Evolutionary conservation across 1,284 basidiomycete species (phyloP), one percentile per base, ranked within the genome.

Genomic region (Vanrija pseudolonga): DNA sequence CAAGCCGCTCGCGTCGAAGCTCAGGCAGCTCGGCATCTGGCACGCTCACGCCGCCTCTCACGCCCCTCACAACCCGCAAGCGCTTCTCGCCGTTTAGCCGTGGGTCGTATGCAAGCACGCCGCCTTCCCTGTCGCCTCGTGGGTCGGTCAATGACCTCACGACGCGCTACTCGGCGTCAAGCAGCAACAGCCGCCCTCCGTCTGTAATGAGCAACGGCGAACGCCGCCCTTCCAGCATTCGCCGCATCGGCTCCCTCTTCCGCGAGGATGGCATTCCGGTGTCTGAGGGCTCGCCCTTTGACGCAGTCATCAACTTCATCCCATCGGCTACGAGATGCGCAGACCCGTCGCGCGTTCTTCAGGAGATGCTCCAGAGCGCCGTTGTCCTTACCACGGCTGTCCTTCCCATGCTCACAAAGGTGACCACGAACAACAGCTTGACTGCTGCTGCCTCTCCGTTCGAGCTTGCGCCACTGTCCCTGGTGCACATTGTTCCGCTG

Each of bases 251-350:
- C 9, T 51, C 55, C 9, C 22, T 60, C 26, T 45, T 60, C 43
- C 45, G 37, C 19, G 36, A 17, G 32, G 46, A 17, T 24, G 41
- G 3, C 23, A 32, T 32, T 12, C 12, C 41, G 6, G 42, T 43
- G 36, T 42, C 23, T 44, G 55, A 60, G 20, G 58, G 58, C 20
- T 44, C 58, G 4, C 51, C 58, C 0, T 64, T 73, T 45, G 71
- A 73, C 50, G 67, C 66, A 1, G 61, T 72, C 17, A 51, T 73
- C 60, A 68, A 73, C 59, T 68, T 73, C 44, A 57, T 73, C 23
- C 66, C 69, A 0, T 44, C 49, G 14, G 45, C 64, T 2, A 32
- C 53, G 3, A 46, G 44, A 11, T 50, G 53, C 6, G 53, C 51
- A 26, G 50, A 59, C 37, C 60, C 56, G 11, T 52, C 63, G 40